Conservation (phyloP, 805 yeast genomes). For the Kodamaea laetipori region DNA sequence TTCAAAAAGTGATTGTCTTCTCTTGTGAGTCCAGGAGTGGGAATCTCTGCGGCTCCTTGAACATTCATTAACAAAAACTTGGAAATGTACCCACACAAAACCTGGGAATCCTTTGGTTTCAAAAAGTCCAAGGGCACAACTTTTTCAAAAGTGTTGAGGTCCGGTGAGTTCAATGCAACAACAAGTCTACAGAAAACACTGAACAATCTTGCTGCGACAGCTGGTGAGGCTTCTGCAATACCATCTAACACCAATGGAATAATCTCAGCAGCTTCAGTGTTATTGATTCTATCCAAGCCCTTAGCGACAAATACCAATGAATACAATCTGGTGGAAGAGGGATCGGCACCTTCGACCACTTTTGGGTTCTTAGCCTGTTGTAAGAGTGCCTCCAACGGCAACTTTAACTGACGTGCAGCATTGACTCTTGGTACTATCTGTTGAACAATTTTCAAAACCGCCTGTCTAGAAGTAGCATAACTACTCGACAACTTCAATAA, state of each 20-base stretch:
- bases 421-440: slow-evolving; percentile 68
- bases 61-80: slow-evolving; percentile 54
- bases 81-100: slow-evolving; percentile 49
- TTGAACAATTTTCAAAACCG: slow-evolving; percentile 66
- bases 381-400: slow-evolving; percentile 67
- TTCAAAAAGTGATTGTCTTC: slow-evolving; percentile 64
- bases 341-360: slow-evolving; percentile 44
- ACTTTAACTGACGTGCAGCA: slow-evolving; percentile 51
- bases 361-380: slow-evolving; percentile 63
- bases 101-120: slow-evolving; percentile 42
- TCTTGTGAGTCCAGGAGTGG: slow-evolving; percentile 61
- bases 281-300: slow-evolving; percentile 59
- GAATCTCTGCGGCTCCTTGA: slow-evolving; percentile 41
- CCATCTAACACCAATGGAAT: slow-evolving; percentile 51
- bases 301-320: slow-evolving; percentile 66
- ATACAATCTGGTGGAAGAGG: slow-evolving; percentile 58
- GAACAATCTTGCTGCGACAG: slow-evolving; percentile 60
- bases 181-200: slow-evolving; percentile 55
- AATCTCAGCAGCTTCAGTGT: slow-evolving; percentile 38
- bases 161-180: slow-evolving; percentile 49
- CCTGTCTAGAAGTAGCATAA: slow-evolving; percentile 62
- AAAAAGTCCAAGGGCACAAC: slow-evolving; percentile 38
- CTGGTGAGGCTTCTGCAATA: slow-evolving; percentile 40
- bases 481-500: slow-evolving; percentile 77
- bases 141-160: slow-evolving; percentile 47